A percentile compares a stretch with the other conserved stretches of the same genome.
Conservation (phyloP, 495 filamentous ascomycete species). For the Neurospora sublineolata region DNA sequence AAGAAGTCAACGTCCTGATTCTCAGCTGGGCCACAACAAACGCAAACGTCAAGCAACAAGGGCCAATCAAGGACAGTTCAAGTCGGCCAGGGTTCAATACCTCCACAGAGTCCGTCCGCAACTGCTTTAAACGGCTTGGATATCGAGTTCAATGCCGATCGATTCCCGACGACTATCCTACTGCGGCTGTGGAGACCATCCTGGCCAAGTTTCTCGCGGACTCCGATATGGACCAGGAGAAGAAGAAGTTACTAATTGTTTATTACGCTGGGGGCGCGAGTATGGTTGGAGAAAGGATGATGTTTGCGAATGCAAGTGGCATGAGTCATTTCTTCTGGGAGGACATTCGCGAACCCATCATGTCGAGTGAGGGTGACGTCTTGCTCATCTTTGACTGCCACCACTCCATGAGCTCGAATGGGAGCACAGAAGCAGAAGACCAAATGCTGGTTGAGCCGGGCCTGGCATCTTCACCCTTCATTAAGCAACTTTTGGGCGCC, state of each 20-base stretch:
- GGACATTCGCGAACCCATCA: slow-evolving; percentile 19
- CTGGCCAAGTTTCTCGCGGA: slow-evolving; percentile 12
- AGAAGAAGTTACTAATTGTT: slow-evolving; percentile 8
- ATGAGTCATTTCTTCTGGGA: slow-evolving; percentile 17
- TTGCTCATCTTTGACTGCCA: slow-evolving; percentile 18
- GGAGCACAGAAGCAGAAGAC: background rate
- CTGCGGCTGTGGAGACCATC: slow-evolving; percentile 16
- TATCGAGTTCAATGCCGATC: slow-evolving; percentile 17
- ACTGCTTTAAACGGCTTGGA: slow-evolving; percentile 14
- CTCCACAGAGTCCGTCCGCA: slow-evolving; percentile 10
- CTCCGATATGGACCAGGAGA: background rate
- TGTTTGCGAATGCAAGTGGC: slow-evolving; percentile 6
- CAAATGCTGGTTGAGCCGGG: slow-evolving; percentile 11
- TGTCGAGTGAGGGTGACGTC: slow-evolving; percentile 12
- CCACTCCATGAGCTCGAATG: background rate
- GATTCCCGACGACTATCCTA: slow-evolving; percentile 17
- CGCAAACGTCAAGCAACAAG: slow-evolving; percentile 6
- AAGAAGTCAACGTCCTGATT: slow-evolving; percentile 15
- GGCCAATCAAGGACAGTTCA: background rate
- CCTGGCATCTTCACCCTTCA: slow-evolving; percentile 2
- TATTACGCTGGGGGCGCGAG: slow-evolving; percentile 17
- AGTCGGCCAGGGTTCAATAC: background rate
- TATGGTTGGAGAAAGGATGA: slow-evolving; percentile 14
- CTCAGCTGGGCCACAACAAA: slow-evolving; percentile 14
- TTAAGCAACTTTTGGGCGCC: slow-evolving; percentile 18